Evolutionary conservation across 768 basidiomycete species (phyloP), one percentile per base, ranked within the genome.

Genomic region (Pholiota molesta): DNA sequence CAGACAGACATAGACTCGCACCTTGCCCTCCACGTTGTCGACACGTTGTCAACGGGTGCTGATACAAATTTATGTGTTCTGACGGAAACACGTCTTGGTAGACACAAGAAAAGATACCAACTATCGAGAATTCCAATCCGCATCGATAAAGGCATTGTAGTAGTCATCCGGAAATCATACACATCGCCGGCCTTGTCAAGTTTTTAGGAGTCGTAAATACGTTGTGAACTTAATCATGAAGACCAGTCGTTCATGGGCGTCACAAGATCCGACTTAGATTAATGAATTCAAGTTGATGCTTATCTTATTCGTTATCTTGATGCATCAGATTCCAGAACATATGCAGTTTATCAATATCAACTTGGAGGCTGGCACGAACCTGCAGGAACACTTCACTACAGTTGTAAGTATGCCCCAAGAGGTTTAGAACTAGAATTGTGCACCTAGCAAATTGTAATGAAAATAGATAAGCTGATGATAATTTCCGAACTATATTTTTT

Each of bases 401-500:
- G 44, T 19, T 45, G 39, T n/a, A n/a, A n/a, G n/a, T n/a, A 40
- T 40, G 11, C 21, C 44, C 17, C 44, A 45, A 45, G 19, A 45
- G 19, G 44, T 10, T 45, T 45, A 26, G 47, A 49, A 26, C 47
- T 23, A 49, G 19, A 23, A 19, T 13, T 5, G 45, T 13, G 9
- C 35, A 5, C 45, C 26, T 26, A 47, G 21, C 45, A 2, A 26
- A 9, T 11, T 23, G 26, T 26, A 2, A 47, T 26, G 8, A 13
- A 47, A 49, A 49, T 49, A 49, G 47, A 49, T 26, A 49, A 23
- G 9, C 3, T 49, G 47, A 49, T 49, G 47, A 21, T 49, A 49
- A 49, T 21, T 49, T 49, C 47, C 23, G 21, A 49, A 49, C 47
- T 49, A 49, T 49, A 26, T 21, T 49, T 37, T 55, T 55, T 55